phyloP scores from a whole-genome alignment of 2,329 filamentous ascomycete genomes.

The Epichloe amarillans region DNA sequence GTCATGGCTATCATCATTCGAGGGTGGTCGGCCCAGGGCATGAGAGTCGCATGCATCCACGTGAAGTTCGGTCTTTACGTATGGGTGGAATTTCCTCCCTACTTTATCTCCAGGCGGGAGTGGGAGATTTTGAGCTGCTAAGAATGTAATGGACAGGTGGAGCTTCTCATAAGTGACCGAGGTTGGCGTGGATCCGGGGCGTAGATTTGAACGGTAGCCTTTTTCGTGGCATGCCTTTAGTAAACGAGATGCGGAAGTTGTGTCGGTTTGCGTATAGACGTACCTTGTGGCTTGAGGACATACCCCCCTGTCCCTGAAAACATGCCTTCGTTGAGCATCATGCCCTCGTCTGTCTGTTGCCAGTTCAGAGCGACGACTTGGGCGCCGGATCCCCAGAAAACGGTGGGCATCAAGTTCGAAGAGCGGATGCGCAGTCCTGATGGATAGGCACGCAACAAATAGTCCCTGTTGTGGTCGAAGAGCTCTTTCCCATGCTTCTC shows the following conservation, averaged over 20 bases:
- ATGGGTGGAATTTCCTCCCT: constrained; percentile 54
- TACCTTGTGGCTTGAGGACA: constrained; percentile 67
- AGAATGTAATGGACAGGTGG: constrained; percentile 57
- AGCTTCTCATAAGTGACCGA: constrained; percentile 42
- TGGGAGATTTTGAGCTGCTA: constrained; percentile 65
- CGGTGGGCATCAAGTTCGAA: constrained; percentile 72
- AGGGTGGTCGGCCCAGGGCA: constrained; percentile 18
- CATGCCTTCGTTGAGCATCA: constrained; percentile 95
- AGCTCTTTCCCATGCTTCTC: constrained; percentile 37
- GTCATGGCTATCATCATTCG: constrained; percentile 26
- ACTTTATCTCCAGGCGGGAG: constrained; percentile 42
- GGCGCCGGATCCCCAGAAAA: constrained; percentile 79
- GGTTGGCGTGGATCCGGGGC: constrained; percentile 11
- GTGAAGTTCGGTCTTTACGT: constrained; percentile 74
- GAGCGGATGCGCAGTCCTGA: constrained; percentile 70
- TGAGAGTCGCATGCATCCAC: constrained; percentile 50
- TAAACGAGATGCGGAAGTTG: background rate
- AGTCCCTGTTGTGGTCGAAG: constrained; percentile 70
- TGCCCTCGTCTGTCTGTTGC: constrained; percentile 80
- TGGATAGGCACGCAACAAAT: constrained; percentile 79
- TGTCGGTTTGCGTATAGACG: background rate
- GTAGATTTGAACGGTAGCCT: constrained; percentile 19
- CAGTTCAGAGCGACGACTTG: constrained; percentile 91
- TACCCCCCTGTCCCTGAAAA: constrained; percentile 75
- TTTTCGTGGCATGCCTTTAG: background rate